These are phyloP conservation scores for Aspergillus sp. DNA, from an alignment of 2,329 filamentous ascomycete genomes.

Conservation along the genomic window DNA sequence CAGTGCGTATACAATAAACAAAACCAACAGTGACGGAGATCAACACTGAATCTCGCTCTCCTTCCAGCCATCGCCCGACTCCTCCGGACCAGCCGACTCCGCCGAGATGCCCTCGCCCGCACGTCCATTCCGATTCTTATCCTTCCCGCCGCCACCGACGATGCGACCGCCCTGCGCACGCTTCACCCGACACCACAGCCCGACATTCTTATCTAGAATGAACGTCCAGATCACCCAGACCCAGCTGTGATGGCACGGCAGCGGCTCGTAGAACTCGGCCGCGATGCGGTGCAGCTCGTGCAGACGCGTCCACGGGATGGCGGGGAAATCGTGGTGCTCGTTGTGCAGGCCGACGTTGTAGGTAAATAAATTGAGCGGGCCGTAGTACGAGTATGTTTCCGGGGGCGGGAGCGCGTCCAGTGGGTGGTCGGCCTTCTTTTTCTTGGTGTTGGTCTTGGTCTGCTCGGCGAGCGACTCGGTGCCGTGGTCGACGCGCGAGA, in stretches of 20 bases:
- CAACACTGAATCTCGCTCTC: slow-evolving; percentile 67
- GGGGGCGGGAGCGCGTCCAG: slow-evolving; percentile 67
- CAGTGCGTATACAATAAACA: background rate
- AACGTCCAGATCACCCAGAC: slow-evolving; percentile 92
- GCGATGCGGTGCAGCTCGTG: slow-evolving; percentile 76
- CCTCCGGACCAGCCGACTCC: slow-evolving; percentile 46
- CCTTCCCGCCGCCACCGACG: slow-evolving; percentile 46
- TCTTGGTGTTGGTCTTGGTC: slow-evolving; percentile 31
- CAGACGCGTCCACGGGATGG: slow-evolving; percentile 89
- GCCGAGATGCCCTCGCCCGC: slow-evolving; percentile 46
- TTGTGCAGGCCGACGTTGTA: slow-evolving; percentile 99
- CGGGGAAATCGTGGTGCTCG: slow-evolving; percentile 98
- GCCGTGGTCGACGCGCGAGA: slow-evolving; percentile 38
- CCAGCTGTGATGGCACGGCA: slow-evolving; percentile 90
- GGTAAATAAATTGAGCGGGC: slow-evolving; percentile 82
- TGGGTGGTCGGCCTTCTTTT: slow-evolving; percentile 45
- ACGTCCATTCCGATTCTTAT: slow-evolving; percentile 23
- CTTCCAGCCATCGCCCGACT: slow-evolving; percentile 60
- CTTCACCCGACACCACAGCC: slow-evolving; percentile 91
- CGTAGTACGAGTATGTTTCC: slow-evolving; percentile 97
- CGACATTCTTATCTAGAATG: slow-evolving; percentile 84
- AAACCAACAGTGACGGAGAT: background rate
- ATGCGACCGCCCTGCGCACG: slow-evolving; percentile 71
- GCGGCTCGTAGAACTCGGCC: slow-evolving; percentile 83
- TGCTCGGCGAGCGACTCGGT: slow-evolving; percentile 55